A percentile compares a stretch with the other conserved stretches of the same genome.
Conservation (phyloP, 1,284 basidiomycete genomes). For the Pseudozyma tsukubaensis region DNA sequence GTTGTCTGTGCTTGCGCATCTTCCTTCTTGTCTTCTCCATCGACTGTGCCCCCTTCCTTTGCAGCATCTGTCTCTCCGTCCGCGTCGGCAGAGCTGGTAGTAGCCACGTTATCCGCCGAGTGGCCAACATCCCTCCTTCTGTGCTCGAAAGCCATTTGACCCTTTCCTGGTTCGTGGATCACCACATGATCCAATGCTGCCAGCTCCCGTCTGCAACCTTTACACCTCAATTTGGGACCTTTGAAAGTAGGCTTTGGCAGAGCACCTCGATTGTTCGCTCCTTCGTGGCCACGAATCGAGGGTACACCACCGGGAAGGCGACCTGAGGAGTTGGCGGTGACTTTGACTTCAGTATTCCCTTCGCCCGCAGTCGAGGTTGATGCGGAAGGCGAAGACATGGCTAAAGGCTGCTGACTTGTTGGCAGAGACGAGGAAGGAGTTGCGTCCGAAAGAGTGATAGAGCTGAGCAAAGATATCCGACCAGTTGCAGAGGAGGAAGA, state of each 20-base stretch:
- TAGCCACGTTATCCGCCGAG: slow-evolving; percentile 3
- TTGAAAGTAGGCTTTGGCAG: slow-evolving; percentile 39
- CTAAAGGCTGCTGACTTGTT: slow-evolving; percentile 4
- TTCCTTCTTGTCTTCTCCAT: not conserved
- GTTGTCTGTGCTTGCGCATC: not conserved
- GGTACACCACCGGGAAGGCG: slow-evolving; percentile 50
- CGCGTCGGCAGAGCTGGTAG: not conserved
- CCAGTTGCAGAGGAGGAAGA: slow-evolving; percentile 2
- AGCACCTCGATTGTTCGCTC: slow-evolving; percentile 24
- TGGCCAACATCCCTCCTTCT: slow-evolving; percentile 43
- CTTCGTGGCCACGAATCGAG: slow-evolving; percentile 48
- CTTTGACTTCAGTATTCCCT: slow-evolving; percentile 24
- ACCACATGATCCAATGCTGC: slow-evolving; percentile 62
- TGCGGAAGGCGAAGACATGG: slow-evolving; percentile 9
- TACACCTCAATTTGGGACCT: slow-evolving; percentile 57
- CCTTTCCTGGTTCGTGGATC: slow-evolving; percentile 61
- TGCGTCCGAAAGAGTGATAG: slow-evolving; percentile 3
- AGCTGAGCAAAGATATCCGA: slow-evolving; percentile 15
- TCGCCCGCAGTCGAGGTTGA: not conserved
- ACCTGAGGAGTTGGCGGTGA: slow-evolving; percentile 47
- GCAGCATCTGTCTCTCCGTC: not conserved
- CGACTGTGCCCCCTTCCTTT: not conserved
- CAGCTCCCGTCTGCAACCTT: slow-evolving; percentile 62
- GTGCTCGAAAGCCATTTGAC: slow-evolving; percentile 63
- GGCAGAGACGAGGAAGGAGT: not conserved